Conservation (phyloP, 2,329 filamentous ascomycete genomes). For the Periconia sp. region DNA sequence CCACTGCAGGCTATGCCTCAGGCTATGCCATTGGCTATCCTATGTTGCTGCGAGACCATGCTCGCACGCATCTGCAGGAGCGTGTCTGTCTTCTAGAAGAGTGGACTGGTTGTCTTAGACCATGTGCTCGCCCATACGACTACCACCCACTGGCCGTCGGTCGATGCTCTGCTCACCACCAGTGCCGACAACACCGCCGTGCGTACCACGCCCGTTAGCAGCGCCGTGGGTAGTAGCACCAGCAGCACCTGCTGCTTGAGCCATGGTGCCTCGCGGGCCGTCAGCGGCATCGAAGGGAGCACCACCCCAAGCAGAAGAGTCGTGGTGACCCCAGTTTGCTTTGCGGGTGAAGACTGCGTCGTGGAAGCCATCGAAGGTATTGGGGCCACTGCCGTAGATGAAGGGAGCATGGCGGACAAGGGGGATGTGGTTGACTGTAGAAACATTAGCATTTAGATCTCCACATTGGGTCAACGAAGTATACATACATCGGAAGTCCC, state of each 20-base stretch:
- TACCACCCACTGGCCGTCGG: constrained; percentile 36
- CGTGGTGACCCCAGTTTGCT: constrained; percentile 63
- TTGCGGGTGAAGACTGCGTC: constrained; percentile 64
- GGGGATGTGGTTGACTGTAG: constrained; percentile 64
- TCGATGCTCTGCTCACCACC: constrained; percentile 29
- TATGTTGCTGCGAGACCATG: too few relatives aligned
- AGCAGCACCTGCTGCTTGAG: constrained; percentile 14
- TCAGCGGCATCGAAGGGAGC: constrained; percentile 52
- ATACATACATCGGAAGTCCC: constrained; percentile 65
- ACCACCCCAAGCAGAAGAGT: constrained; percentile 48
- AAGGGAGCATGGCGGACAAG: constrained; percentile 65
- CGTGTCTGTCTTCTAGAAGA: too few relatives aligned
- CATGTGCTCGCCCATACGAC: constrained; percentile 33
- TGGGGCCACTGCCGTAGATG: constrained; percentile 52
- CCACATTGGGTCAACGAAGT: too few relatives aligned
- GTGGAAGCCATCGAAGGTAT: constrained; percentile 54
- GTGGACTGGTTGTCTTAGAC: constrained; percentile 29
- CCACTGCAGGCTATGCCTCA: too few relatives aligned
- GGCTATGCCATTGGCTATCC: too few relatives aligned
- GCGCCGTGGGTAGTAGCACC: constrained; percentile 30
- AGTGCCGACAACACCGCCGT: constrained; percentile 23
- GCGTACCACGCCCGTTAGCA: constrained; percentile 27
- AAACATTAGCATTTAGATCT: background rate
- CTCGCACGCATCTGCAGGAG: too few relatives aligned
- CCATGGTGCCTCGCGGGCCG: constrained; percentile 42